A percentile compares a stretch with the other conserved stretches of the same genome.
Conservation (phyloP, 31 red algal genomes). For the Odonthalia washingtoniensis region DNA sequence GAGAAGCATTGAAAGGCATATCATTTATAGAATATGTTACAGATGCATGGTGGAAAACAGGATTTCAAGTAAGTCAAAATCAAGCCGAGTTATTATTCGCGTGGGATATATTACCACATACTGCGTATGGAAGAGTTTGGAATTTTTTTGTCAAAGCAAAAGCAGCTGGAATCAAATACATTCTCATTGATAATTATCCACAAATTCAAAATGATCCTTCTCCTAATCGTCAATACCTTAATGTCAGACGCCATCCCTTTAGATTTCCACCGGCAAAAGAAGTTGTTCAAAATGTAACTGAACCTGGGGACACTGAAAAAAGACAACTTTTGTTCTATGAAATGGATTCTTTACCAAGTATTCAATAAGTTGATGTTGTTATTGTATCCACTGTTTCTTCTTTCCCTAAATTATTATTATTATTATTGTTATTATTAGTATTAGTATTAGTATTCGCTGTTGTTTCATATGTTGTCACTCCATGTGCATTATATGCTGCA, state of each 20-base stretch:
- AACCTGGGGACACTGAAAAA: slow-evolving; percentile 88
- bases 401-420: neutral
- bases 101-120: slow-evolving; percentile 84
- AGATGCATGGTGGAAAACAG: slow-evolving; percentile 73
- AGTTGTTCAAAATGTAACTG: slow-evolving; percentile 86
- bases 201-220: slow-evolving; percentile 86
- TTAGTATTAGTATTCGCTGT: neutral
- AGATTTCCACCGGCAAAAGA: slow-evolving; percentile 85
- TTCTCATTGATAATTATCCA: slow-evolving; percentile 91
- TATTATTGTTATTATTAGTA: neutral
- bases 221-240: slow-evolving; percentile 83
- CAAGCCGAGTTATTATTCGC: slow-evolving; percentile 77
- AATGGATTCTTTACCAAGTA: slow-evolving; percentile 58
- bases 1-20: slow-evolving; percentile 46
- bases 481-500: slow-evolving; percentile 63
- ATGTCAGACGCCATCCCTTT: slow-evolving; percentile 88
- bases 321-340: slow-evolving; percentile 89
- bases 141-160: slow-evolving; percentile 83
- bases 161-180: slow-evolving; percentile 66
- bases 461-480: slow-evolving; percentile 3
- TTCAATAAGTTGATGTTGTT: too few species aligned
- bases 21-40: slow-evolving; percentile 71
- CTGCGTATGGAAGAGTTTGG: slow-evolving; percentile 88
- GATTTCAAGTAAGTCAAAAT: slow-evolving; percentile 62
- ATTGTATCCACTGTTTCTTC: too few species aligned